Evolutionary conservation across 768 basidiomycete genomes (phyloP), one percentile per base, ranked within the genome.

Genomic region (Tubosaeta brunneosetosa): DNA sequence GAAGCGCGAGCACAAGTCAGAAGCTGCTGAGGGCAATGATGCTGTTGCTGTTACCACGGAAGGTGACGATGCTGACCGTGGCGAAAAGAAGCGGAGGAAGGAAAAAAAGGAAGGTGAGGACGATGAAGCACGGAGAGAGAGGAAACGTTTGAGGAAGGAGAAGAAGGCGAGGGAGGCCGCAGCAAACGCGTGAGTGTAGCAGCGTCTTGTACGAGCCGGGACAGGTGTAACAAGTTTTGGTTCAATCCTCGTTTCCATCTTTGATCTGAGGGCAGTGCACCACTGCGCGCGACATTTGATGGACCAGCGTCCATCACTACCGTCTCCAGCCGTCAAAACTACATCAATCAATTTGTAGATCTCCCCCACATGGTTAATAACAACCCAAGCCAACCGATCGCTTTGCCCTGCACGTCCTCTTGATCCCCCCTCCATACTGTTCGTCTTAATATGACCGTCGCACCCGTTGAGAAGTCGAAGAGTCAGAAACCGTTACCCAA

Each of bases 1-100:
- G 73, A 94, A 95, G 66, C 82, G 90, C 49, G 92, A 91, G 69
- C 82, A 88, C 44, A 88, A 88, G 64, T 85, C 84, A 1, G 86
- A 84, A 56, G 76, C 65, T 8, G 68, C 71, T 0, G 81, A 74
- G 36, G 60, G 53, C 19, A 75, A 66, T 16, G 73, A 61, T n/a
- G 74, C 78, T 50, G 69, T 75, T 22, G 70, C 65, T 31, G 71
- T 70, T 17, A 56, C 29, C n/a, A 66, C 65, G 22, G 71, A 62
- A 37, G 77, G 58, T 25, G 78, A 74, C 16, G 79, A 72, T 19
- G 72, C 68, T 9, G 83, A 81, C 5, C 77, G 74, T 56, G 71
- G 74, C 2, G 85, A 86, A 64, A 79, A 77, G 57, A 78, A 77
- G 48, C 76, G 73, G 49, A 86, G 81, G 66, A 77, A 55, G 75